Percentiles rank a stretch among this genome's conserved stretches.
These are phyloP conservation scores for Hypholoma fasciculare DNA, from an alignment of 768 basidiomycete genomes.

Conservation along the genomic window DNA sequence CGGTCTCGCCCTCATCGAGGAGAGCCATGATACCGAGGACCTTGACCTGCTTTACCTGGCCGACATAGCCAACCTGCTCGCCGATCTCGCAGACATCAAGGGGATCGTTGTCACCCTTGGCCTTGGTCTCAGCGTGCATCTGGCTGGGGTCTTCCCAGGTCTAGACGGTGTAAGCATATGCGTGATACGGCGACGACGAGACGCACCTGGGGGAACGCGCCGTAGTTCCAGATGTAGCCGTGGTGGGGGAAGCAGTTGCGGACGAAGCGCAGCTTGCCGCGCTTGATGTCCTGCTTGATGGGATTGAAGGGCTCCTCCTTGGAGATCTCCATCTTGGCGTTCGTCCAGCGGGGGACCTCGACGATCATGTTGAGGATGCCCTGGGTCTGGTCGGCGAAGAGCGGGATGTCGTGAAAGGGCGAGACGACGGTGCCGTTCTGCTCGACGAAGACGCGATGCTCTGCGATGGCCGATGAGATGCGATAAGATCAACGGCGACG, in stretches of 20 bases:
- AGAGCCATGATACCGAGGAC: conserved; percentile 99
- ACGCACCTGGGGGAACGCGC: conserved; percentile 94
- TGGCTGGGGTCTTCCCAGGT: conserved; percentile 96
- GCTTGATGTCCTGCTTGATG: conserved; percentile 99
- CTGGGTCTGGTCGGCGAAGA: conserved; percentile 94
- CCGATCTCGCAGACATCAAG: conserved; percentile 99
- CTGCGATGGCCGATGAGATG: conserved; percentile 42
- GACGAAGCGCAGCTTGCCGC: conserved; percentile 93
- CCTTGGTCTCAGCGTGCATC: conserved; percentile 95
- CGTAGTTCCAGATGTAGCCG: conserved; percentile 99
- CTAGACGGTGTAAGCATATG: conserved; percentile 37
- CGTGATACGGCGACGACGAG: background rate
- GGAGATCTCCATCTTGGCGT: conserved; percentile 99
- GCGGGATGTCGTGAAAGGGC: conserved; percentile 95
- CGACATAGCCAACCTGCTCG: conserved; percentile 95
- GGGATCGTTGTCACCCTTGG: conserved; percentile 98
- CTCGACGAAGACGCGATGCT: conserved; percentile 95
- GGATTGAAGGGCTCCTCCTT: conserved; percentile 99
- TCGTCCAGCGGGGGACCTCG: conserved; percentile 98
- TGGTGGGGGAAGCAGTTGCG: conserved; percentile 99
- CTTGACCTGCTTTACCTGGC: conserved; percentile 99
- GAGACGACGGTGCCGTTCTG: conserved; percentile 83
- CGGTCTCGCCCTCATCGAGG: conserved; percentile 98
- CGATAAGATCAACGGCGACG: conserved; percentile 16
- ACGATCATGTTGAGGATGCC: conserved; percentile 99